phyloP scores from a whole-genome alignment of 495 filamentous ascomycete genomes.

The Echria macrotheca region DNA sequence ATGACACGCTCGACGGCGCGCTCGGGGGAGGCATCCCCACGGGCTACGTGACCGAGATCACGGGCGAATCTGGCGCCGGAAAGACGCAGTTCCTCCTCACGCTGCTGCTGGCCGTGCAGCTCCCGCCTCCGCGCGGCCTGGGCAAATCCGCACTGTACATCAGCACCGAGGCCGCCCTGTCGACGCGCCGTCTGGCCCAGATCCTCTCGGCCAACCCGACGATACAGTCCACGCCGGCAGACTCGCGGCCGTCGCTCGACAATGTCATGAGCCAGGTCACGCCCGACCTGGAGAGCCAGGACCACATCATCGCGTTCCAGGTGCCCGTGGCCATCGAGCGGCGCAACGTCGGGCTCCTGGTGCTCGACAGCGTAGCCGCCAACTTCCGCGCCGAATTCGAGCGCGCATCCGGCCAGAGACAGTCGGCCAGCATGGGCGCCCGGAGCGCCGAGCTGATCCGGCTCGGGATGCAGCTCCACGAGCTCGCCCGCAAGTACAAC shows the following conservation, averaged over 20 bases:
- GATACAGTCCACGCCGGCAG: conserved; percentile 42
- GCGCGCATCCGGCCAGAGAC: conserved; percentile 27
- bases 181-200: conserved; percentile 74
- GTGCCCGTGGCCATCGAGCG: conserved; percentile 75
- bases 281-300: conserved; percentile 90
- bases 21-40: conserved; percentile 81
- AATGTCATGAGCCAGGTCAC: conserved; percentile 72
- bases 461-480: conserved; percentile 69
- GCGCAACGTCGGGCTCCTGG: conserved; percentile 69
- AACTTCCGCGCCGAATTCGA: conserved; percentile 92
- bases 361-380: conserved; percentile 86
- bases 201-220: conserved; percentile 62
- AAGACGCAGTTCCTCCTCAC: conserved; percentile 92
- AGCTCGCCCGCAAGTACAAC: conserved; percentile 63
- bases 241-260: conserved; percentile 58
- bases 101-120: conserved; percentile 75
- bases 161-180: conserved; percentile 84
- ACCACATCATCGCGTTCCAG: conserved; percentile 89
- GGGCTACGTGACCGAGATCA: conserved; percentile 82
- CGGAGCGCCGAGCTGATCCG: conserved; percentile 65
- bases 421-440: conserved; percentile 48
- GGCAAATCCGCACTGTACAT: conserved; percentile 75
- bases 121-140: conserved; percentile 66
- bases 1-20: conserved; percentile 64
- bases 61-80: conserved; percentile 89